These are phyloP conservation scores for Copromyces sp. DNA, from an alignment of 495 filamentous ascomycete species.

Conservation along the genomic window DNA sequence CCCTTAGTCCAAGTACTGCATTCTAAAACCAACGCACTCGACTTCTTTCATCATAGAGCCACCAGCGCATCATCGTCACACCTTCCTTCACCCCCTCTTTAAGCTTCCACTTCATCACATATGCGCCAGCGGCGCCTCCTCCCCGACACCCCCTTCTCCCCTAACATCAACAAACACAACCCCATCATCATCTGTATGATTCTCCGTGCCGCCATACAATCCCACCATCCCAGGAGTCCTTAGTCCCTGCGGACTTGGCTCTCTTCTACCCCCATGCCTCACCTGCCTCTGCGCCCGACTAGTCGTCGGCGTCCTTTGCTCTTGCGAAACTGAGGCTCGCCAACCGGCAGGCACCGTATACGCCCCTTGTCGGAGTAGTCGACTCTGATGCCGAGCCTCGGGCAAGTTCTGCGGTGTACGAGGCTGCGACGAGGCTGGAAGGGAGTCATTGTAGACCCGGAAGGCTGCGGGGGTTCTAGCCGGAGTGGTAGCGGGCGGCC, in stretches of 20 bases:
- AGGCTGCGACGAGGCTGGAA: conserved; percentile 41
- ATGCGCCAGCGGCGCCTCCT: not conserved
- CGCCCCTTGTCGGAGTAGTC: conserved; percentile 23
- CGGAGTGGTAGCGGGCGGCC: not conserved
- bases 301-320: conserved; percentile 6
- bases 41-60: not conserved
- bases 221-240: conserved; percentile 30
- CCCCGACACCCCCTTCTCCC: not conserved
- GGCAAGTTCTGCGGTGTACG: conserved; percentile 46
- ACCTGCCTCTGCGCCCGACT: conserved; percentile 3
- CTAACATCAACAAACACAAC: conserved; percentile 23
- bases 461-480: not conserved
- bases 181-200: conserved; percentile 29
- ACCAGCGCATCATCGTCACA: not conserved
- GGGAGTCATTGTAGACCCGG: conserved; percentile 42
- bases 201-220: conserved; percentile 38
- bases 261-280: conserved; percentile 6
- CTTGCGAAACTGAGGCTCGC: conserved; percentile 8
- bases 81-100: not conserved
- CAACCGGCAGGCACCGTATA: conserved; percentile 33
- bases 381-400: conserved; percentile 39
- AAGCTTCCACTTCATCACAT: not conserved
- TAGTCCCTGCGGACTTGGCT: conserved; percentile 25
- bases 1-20: not conserved
- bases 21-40: not conserved